Base-by-base conservation (phyloP, 768 basidiomycete genomes). In the Rhizopogon vulgaris region DNA sequence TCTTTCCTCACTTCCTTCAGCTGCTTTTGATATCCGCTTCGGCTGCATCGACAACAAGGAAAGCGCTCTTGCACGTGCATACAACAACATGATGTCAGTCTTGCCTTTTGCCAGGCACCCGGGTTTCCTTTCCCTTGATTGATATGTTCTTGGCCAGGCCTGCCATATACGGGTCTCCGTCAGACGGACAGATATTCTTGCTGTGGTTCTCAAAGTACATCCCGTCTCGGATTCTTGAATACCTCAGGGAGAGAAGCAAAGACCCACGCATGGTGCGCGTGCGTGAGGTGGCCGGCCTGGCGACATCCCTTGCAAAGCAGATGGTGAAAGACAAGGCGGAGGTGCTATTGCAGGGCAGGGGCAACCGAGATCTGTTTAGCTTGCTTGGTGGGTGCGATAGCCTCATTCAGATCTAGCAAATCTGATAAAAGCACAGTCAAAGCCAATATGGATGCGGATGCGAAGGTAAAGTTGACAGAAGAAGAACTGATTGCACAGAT, bases 11-110 rank as follows among this genome's bases (percentile, higher is more conserved):
- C 27, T 27, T 12, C 2, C n/a, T 42, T 18, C 28, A 67, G 78
- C 73, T 47, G 77, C 76, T 38, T 80, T 80, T 54, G 78, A 78
- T 49, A 72, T 79, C 56, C 69, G 68, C 25, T 79, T 80, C 37
- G 70, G 68, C 3, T 57, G 73, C 54, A 70, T 75, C 14, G 60
- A 72, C 4, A 30, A 52, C 34, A 25, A 56, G 3, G 28, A 56
- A 10, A 45, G 27, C 32, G 17, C 30, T 6, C 43, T 58, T 12
- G 57, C 41, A 37, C 51, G 36, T 22, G n/a, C 24, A 8, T 58
- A 56, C 30, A 50, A 15, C 12, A 51, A 32, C 38, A n/a, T 49
- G n/a, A 34, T 51, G 49, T 51, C 27, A 12, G 50, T 52, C 28
- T 14, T n/a, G 4, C 3, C 36, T 27, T 46, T 34, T 22, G 14